These are phyloP conservation scores for Chlamydomonas reinhardtii DNA, from an alignment of 163 green algal species.

Conservation along the genomic window DNA sequence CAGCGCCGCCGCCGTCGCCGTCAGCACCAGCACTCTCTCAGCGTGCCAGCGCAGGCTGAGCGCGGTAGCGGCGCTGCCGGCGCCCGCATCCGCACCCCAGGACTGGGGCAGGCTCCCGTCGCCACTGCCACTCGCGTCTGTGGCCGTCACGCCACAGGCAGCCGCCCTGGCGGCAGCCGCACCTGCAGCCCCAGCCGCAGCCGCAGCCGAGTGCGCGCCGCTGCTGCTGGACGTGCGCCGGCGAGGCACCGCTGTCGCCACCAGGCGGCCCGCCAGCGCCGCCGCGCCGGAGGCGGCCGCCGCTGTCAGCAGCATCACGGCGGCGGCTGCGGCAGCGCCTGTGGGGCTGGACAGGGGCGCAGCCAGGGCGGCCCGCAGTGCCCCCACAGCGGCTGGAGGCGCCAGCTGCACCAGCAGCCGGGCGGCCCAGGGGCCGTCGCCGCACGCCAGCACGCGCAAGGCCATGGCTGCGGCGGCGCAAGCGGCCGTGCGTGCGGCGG, in stretches of 20 bases:
- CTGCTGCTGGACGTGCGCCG: no score
- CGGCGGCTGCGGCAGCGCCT: not conserved
- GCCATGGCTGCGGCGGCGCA: not conserved
- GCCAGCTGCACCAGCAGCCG: not conserved
- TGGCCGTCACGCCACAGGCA: no score
- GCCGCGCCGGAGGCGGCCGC: not conserved
- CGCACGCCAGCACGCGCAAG: not conserved
- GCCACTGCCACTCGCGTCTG: not conserved
- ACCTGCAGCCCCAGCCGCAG: not conserved
- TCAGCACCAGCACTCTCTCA: conserved; percentile 49
- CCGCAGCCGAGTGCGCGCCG: no score
- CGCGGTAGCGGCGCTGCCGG: not conserved
- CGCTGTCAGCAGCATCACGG: not conserved
- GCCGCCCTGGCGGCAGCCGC: no score
- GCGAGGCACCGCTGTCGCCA: not conserved
- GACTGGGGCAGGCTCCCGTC: not conserved
- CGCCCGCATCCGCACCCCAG: not conserved
- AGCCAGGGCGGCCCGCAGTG: not conserved
- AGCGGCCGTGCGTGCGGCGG: not conserved
- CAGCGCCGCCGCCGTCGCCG: conserved; percentile 45
- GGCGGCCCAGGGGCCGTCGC: not conserved
- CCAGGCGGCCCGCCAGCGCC: not conserved
- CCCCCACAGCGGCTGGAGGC: not conserved
- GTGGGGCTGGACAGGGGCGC: not conserved
- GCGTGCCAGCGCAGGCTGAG: not conserved